Evolutionary conservation across 2,329 filamentous ascomycete species (phyloP).

Genomic region (Alternaria consortialis): DNA sequence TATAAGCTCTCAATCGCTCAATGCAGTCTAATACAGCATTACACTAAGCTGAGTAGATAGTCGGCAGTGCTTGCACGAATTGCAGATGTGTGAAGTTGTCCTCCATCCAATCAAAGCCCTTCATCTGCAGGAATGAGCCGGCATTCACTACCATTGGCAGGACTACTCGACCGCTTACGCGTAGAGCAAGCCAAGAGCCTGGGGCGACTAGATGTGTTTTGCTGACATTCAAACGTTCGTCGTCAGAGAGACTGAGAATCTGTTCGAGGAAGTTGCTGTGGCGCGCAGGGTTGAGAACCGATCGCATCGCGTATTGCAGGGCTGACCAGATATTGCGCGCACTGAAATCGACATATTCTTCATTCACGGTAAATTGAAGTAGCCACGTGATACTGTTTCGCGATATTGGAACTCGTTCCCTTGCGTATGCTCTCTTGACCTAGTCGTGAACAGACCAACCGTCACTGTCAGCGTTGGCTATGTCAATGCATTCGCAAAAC

Average conservation of each 20-base stretch:
- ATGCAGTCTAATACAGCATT: conserved; percentile 15
- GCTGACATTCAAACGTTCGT: not conserved
- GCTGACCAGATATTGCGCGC: conserved; percentile 18
- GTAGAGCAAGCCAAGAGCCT: conserved; percentile 18
- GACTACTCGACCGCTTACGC: conserved; percentile 12
- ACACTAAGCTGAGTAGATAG: conserved; percentile 26
- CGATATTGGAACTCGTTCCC: conserved; percentile 20
- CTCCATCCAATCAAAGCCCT: conserved; percentile 25
- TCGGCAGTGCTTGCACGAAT: conserved; percentile 17
- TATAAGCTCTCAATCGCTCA: conserved; percentile 2
- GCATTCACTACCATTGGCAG: conserved; percentile 21
- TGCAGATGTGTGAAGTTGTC: conserved; percentile 18
- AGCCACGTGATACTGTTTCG: conserved; percentile 28
- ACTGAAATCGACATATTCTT: conserved; percentile 21
- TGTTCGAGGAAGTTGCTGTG: not conserved
- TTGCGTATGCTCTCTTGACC: conserved; percentile 25
- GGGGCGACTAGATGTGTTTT: conserved; percentile 2
- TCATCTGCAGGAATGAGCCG: conserved; percentile 25
- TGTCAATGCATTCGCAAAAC: conserved; percentile 25
- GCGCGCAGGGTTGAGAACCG: conserved; percentile 14
- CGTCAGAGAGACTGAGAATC: not conserved
- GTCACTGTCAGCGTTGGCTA: conserved; percentile 16
- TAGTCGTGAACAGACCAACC: conserved; percentile 26
- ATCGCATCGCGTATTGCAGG: conserved; percentile 21
- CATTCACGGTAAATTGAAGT: conserved; percentile 5